These are phyloP conservation scores for Cardamine occulta DNA, from an alignment of 345 rosid species.

Conservation along the genomic window DNA sequence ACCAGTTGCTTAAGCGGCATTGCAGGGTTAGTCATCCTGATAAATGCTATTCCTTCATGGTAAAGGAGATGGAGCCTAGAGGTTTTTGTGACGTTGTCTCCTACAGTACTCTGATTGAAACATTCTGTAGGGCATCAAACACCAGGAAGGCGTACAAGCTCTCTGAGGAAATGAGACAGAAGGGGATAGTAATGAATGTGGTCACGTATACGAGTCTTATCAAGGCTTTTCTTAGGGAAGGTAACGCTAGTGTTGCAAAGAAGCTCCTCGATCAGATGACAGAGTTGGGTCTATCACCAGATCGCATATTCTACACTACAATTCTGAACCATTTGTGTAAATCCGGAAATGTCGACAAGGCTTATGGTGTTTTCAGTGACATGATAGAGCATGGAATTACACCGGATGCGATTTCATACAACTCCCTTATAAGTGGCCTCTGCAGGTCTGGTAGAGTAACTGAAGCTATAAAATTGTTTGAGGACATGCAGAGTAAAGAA, in stretches of 20 bases:
- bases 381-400: constrained; percentile 72
- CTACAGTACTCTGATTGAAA: constrained; percentile 73
- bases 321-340: constrained; percentile 79
- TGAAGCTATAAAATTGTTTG: constrained; percentile 66
- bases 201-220: constrained; percentile 80
- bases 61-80: constrained; percentile 65
- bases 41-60: constrained; percentile 63
- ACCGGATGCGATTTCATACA: constrained; percentile 80
- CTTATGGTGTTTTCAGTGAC: constrained; percentile 61
- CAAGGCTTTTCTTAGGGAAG: constrained; percentile 69
- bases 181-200: constrained; percentile 67
- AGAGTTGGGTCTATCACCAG: constrained; percentile 60
- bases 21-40: constrained; percentile 62
- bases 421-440: constrained; percentile 78
- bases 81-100: constrained; percentile 80
- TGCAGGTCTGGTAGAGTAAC: constrained; percentile 65
- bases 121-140: constrained; percentile 57
- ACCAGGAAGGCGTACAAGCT: constrained; percentile 62
- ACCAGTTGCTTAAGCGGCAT: constrained; percentile 76
- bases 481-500: constrained; percentile 73
- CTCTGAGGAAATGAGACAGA: constrained; percentile 70
- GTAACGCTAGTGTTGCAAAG: constrained; percentile 60
- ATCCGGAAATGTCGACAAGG: constrained; percentile 70
- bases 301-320: constrained; percentile 78
- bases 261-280: constrained; percentile 75